These are phyloP conservation scores for Talaromyces marneffei DNA, from an alignment of 2,329 filamentous ascomycete genomes.

Conservation along the genomic window DNA sequence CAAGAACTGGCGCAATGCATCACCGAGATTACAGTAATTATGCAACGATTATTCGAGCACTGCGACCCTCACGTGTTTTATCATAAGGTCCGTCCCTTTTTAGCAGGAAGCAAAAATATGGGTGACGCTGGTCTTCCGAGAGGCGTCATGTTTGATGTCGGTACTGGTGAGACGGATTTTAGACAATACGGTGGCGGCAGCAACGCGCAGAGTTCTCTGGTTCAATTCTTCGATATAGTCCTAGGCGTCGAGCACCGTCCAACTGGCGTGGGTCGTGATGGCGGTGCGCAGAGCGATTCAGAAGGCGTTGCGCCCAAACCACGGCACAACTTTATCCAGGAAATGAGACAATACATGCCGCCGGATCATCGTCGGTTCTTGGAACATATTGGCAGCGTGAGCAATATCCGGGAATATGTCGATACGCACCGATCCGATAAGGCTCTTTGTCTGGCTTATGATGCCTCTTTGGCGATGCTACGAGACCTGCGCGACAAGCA, in stretches of 20 bases:
- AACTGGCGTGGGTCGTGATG: slow-evolving; percentile 60
- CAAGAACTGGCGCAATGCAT: slow-evolving; percentile 77
- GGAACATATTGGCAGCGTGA: slow-evolving; percentile 67
- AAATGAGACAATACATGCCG: slow-evolving; percentile 98
- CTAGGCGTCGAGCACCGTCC: slow-evolving; percentile 86
- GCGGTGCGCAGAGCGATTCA: slow-evolving; percentile 43
- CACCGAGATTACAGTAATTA: slow-evolving; percentile 71
- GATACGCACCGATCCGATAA: slow-evolving; percentile 56
- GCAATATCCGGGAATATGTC: slow-evolving; percentile 85
- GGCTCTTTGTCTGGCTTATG: slow-evolving; percentile 72
- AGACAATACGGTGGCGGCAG: slow-evolving; percentile 88
- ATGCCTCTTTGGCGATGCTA: slow-evolving; percentile 79
- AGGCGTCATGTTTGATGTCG: slow-evolving; percentile 83
- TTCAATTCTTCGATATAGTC: slow-evolving; percentile 94
- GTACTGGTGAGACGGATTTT: slow-evolving; percentile 61
- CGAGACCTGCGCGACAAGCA: slow-evolving; percentile 82
- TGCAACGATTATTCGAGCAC: slow-evolving; percentile 88
- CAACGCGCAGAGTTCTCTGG: slow-evolving; percentile 93
- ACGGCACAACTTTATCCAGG: slow-evolving; percentile 84
- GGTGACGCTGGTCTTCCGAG: slow-evolving; percentile 81
- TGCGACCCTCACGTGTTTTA: slow-evolving; percentile 96
- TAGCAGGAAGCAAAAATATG: slow-evolving; percentile 98
- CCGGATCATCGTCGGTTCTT: slow-evolving; percentile 86
- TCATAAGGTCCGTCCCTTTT: slow-evolving; percentile 88
- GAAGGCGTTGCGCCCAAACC: slow-evolving; percentile 46